Base-by-base conservation (phyloP, 1,284 basidiomycete species). In the Apiotrichum brassicae region DNA sequence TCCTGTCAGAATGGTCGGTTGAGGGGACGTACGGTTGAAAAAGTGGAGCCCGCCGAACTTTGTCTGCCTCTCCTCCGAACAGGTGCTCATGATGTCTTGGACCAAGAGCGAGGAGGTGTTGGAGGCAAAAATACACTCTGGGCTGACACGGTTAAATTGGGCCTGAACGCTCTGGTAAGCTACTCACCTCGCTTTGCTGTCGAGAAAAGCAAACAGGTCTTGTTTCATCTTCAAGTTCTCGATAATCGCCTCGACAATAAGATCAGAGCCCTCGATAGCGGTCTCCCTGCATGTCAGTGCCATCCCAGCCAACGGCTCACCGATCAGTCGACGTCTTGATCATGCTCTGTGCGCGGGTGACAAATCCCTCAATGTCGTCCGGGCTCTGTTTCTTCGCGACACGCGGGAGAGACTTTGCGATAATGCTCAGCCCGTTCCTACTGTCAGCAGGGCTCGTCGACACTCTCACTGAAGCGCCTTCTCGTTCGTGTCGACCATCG, bases 241-340 rank as follows among this genome's bases (percentile, higher is more conserved):
- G 47, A 81, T 76, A 49, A 81, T 79, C 2, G 79, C 79, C 63
- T 81, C 79, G 45, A 81, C 72, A 39, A 81, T 77, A 28, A 80
- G 63, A 60, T 81, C 78, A 2, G 76, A 69, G 3, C 71, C 52
- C 32, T 73, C 57, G n/a, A 79, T 77, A 0, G 77, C 78, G 39
- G 72, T 66, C 11, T 57, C 66, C 9, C 68, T 70, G 35, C 3
- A 3, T 28, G 23, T 66, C 14, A 47, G 40, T 20, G 6, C 5
- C 23, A 35, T 18, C 37, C 11, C 18, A 30, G 22, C 5, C 33
- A 13, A n/a, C 8, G 5, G 19, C 68, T 53, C 48, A 71, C 46
- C 41, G 72, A 53, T 79, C 76, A 2, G 78, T 79, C 2, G 76
- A 77, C 1, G 75, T 70, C 43, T 65, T 62, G 55, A 81, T 76